Base-by-base conservation (phyloP, 805 yeast genomes). In the Saturnispora sekii region DNA sequence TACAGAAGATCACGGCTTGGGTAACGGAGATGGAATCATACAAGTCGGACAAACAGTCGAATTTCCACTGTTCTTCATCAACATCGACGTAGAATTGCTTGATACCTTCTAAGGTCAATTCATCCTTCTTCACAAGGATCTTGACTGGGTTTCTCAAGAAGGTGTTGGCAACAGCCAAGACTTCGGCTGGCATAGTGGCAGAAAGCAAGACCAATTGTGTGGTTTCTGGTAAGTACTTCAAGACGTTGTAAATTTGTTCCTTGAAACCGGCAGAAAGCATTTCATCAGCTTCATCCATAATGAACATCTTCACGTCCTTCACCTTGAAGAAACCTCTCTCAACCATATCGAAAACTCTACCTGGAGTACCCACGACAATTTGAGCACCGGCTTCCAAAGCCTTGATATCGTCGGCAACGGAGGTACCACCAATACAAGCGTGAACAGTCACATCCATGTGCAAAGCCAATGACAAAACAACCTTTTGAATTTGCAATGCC, bases 281-380 rank as follows among this genome's bases (percentile, higher is more conserved):
- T 75, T 93, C 97, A 74, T 90, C 98, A 60, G 97, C 97, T 74
- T 90, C 98, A 72, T 90, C 98, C 61, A 93, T 75, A 63, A 90
- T 81, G 70, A 93, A 78, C 94, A 93, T 87, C 74, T 88, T 87
- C 60, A 93, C 74, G 66, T 81, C 75, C 58, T 85, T 77, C 52
- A 95, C 82, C 63, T 72, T 79, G 67, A 93, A 79, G 69, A 72
- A 74, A 60, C 95, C 76, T 65, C 97, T 79, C 68, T 85, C 84
- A 63, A 93, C 89, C 90, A 93, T 87, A 67, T 93, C 97, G 60
- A 73, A 77, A 53, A 93, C 97, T 72, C 98, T 81, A 62, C 98
- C 98, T 57, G 98, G 98, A 48, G 98, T 93, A 63, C 97, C 98
- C 59, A 88, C 90, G 48, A 93, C 94, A 48, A 90, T 76, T 70